A percentile compares a stretch with the other conserved stretches of the same genome.
Conservation (phyloP, 2,329 filamentous ascomycete genomes). For the Fusarium luffae region DNA sequence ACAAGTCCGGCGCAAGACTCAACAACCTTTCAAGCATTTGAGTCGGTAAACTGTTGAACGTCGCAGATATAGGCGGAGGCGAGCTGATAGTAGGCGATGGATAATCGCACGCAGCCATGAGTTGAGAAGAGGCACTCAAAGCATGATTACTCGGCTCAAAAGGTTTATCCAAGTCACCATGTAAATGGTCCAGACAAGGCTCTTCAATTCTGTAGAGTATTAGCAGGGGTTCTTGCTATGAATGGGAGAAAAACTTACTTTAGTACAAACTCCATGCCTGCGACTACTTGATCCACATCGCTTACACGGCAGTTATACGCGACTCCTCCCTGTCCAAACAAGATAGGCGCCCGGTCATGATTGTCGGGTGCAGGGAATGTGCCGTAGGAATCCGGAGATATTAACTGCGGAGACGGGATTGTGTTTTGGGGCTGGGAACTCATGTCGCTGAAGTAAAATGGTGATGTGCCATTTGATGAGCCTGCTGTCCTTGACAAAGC, state of each 20-base stretch:
- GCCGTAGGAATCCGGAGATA: constrained; percentile 8
- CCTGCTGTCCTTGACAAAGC: neutral
- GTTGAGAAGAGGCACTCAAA: constrained; percentile 19
- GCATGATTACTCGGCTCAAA: constrained; percentile 14
- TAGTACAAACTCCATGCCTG: constrained; percentile 51
- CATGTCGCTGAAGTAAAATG: constrained; percentile 1
- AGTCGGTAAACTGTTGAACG: neutral
- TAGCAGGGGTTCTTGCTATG: neutral
- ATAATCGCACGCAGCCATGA: constrained; percentile 3
- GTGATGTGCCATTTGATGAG: constrained; percentile 1
- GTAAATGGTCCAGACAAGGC: constrained; percentile 23
- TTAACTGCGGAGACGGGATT: constrained; percentile 8
- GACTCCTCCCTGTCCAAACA: neutral
- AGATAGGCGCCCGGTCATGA: neutral
- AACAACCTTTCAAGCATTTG: constrained; percentile 13
- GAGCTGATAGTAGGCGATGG: constrained; percentile 6
- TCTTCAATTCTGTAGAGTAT: constrained; percentile 13
- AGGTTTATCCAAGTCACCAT: constrained; percentile 14
- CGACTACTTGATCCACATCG: constrained; percentile 13
- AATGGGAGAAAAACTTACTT: constrained; percentile 23
- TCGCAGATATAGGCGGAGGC: neutral
- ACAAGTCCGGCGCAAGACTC: constrained; percentile 13
- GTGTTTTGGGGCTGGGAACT: neutral
- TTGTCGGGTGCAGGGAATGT: neutral
- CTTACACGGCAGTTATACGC: neutral